Evolutionary conservation across 2,329 filamentous ascomycete species (phyloP), one percentile per base, ranked within the genome.

Genomic region (Fusarium sp.): DNA sequence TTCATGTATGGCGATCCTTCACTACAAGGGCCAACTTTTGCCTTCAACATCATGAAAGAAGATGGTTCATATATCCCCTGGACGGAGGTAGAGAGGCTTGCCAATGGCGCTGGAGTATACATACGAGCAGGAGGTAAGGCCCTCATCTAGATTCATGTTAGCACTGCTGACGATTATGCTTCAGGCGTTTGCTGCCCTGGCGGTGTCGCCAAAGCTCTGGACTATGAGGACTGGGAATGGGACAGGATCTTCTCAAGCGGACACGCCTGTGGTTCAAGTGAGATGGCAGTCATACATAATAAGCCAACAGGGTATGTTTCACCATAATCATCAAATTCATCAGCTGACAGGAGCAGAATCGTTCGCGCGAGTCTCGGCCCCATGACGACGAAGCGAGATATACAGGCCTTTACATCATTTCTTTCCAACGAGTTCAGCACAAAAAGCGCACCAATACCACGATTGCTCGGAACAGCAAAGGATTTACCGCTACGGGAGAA

Each of bases 361-460:
- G 88, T 91, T 12, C 84, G 90, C 26, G 87, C 87, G 11, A 90
- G 88, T 66, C 81, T 92, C 5, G 90, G 90, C 0, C 89, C 90
- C 18, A 90, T 90, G 88, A 90, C 87, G 69, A 90, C 87, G 5
- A 78, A 84, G 26, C 79, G 82, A 7, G 90, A 92, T 70, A 84
- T 91, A 20, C 84, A 88, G 26, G 77, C 79, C 1, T 85, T 90
- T 42, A 57, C 88, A 13, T 69, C 80, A 7, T 90, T 90, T 64
- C 74, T 88, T 17, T 81, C 69, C 51, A 69, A 69, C 18, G 64
- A 75, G 20, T 79, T 79, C 42, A 39, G 73, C 18, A 58, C 38
- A 3, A 55, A 66, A 10, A 64, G 56, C 14, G 52, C 62, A 13
- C 18, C 45, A 10, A 36, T 57, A n/a, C 54, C 64, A 18, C 48